Evolutionary conservation across 2,329 filamentous ascomycete genomes (phyloP).

Genomic region (Ophiostoma novo-ulmi): DNA sequence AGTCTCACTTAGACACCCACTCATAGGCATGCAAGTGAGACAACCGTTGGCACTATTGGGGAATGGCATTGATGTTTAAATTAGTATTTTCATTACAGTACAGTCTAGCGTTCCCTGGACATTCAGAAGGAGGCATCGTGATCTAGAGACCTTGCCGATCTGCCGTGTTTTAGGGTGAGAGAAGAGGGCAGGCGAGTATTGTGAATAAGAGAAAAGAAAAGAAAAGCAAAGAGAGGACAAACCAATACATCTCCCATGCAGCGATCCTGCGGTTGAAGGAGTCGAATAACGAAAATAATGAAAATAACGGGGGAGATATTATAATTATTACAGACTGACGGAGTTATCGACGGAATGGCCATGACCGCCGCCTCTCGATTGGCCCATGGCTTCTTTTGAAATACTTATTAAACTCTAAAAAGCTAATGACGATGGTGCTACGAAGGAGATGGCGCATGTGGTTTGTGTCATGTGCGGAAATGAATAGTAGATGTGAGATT

Average conservation of each 20-base stretch:
- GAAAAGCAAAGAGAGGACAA: background rate
- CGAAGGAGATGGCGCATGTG: background rate
- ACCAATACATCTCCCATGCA: background rate
- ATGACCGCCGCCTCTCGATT: background rate
- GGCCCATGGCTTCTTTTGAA: background rate
- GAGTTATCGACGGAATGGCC: background rate
- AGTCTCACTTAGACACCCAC: background rate
- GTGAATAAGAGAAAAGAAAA: background rate
- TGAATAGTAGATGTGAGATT: background rate
- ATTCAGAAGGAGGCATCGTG: conserved; percentile 12
- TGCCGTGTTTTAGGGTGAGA: conserved; percentile 23
- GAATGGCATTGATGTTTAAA: background rate
- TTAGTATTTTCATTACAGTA: background rate
- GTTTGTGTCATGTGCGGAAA: conserved; percentile 16
- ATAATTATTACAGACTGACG: background rate
- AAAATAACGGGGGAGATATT: background rate
- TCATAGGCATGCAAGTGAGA: conserved; percentile 4
- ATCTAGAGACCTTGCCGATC: conserved; percentile 20
- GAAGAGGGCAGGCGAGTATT: background rate
- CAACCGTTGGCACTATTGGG: conserved; percentile 14
- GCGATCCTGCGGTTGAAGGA: conserved; percentile 1
- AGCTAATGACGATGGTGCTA: background rate
- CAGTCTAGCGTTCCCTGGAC: too few species aligned
- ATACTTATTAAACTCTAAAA: background rate
- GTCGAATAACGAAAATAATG: background rate